Percentiles rank a stretch among this genome's conserved stretches.
Conservation (phyloP, 2,329 filamentous ascomycete species). For the Hypoxylon sp. region DNA sequence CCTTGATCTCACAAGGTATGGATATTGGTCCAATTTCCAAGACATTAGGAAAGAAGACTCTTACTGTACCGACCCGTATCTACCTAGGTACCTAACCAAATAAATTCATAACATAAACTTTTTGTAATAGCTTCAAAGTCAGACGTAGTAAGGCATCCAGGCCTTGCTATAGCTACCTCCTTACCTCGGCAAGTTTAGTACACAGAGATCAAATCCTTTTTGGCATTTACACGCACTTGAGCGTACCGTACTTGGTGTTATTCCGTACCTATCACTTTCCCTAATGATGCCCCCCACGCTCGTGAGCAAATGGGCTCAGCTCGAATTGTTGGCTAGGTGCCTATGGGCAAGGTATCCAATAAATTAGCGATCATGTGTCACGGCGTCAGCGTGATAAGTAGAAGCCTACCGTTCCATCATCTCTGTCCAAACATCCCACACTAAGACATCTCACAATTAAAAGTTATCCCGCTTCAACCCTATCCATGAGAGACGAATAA, state of each 20-base stretch:
- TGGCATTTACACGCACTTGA: neutral
- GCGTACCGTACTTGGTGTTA: neutral
- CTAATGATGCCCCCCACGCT: constrained; percentile 1
- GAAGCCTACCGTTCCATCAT: neutral
- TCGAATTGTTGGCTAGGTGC: neutral
- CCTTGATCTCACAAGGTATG: constrained; percentile 8
- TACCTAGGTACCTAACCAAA: neutral
- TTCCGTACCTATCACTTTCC: neutral
- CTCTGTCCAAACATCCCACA: neutral
- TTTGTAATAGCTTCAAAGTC: constrained; percentile 18
- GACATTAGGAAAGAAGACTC: constrained; percentile 6
- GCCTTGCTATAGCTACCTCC: neutral
- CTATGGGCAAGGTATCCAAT: constrained; percentile 4
- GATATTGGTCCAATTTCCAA: constrained; percentile 10
- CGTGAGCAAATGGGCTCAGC: constrained; percentile 9
- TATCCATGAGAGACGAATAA: neutral
- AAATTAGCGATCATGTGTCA: constrained; percentile 3
- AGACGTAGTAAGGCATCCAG: constrained; percentile 20
- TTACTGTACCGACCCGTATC: constrained; percentile 15
- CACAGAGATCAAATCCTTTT: neutral
- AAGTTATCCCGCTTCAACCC: neutral
- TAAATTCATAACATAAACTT: constrained; percentile 11
- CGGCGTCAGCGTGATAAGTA: constrained; percentile 6
- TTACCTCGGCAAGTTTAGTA: constrained; percentile 2
- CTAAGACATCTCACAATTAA: neutral